Evolutionary conservation across 805 yeast species (phyloP), one percentile per base, ranked within the genome.

Genomic region (Ogataea saltuana): DNA sequence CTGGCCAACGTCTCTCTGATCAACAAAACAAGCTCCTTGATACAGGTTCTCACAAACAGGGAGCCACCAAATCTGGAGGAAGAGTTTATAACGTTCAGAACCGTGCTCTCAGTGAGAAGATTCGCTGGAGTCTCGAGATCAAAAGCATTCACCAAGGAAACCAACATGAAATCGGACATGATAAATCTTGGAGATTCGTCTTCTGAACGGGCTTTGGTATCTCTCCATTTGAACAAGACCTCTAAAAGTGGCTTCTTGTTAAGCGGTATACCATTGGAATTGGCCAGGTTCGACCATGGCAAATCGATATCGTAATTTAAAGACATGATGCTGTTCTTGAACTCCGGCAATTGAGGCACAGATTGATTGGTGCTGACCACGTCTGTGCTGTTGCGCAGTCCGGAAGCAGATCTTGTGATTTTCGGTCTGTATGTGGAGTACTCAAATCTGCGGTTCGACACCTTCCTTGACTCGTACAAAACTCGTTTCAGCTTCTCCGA

Each of bases 181-280:
- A 93, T 71, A 55, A 70, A 91, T 47, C 95, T 71, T 2, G 84
- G 79, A 2, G 95, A 85, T 65, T 93, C 99, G 61, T 93, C 99
- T 35, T 77, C 74, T 28, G 68, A 53, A 50, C 95, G 74, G 1
- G 97, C 98, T 26, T 75, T 58, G 1, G 47, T 39, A 60, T 93
- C 98, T 62, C 99, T 77, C 97, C 97, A 93, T 32, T 77, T 71
- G 54, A 76, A 87, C 15, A 93, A 67, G 0, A 67, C 78, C 48
- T 73, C 78, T 13, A 87, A 72, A 6, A 88, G 60, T 0, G 74
- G 75, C 39, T 75, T 74, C 46, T 74, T 79, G 20, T 75, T 67
- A 1, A 60, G 48, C 1, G 83, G 78, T 3, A 91, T 69, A 45
- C 82, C 83, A 61, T 81, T 85, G 53, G 84, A 87, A 33, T 67